Base-by-base conservation (phyloP, 2,329 filamentous ascomycete genomes). In the Truncatella angustata region DNA sequence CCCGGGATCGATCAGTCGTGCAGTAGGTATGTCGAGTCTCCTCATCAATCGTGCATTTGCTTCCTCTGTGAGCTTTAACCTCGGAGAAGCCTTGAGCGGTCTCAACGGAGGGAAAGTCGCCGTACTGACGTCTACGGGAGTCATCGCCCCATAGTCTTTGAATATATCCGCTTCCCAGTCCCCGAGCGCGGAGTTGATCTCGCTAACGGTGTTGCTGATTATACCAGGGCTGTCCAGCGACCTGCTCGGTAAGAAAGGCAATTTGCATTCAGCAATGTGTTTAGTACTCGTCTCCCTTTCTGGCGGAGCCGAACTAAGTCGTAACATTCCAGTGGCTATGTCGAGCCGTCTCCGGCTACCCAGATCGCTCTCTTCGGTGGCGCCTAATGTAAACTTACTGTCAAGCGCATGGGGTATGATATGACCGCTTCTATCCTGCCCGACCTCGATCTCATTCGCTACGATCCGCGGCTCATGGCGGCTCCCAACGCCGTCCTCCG, bases 151-250 rank as follows among this genome's bases (percentile, higher is more conserved):
- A 4, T 46, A 46, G 4, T 46, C 43, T 28, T 46, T 46, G 28
- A 46, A 35, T 5, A 46, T 32, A 9, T 46, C 43, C 14, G 43
- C n/a, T 28, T 46, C 43, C 43, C 43, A 46, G 43, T 46, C 43
- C 30, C 34, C 43, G 4, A 46, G 24, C 43, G 16, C 28, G 26
- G 4, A 12, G 26, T 35, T 34, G 9, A 46, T 35, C 40, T 44
- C 21, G 11, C n/a, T 44, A 9, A 28, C 20, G 28, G 28, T 32
- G 2, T n/a, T 9, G 18, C 36, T n/a, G 14, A 46, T 32, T 11
- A 32, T 14, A 12, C 43, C 21, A 1, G 43, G 28, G 2, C 26
- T 18, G 16, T 44, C 23, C 9, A 6, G 4, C 23, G 11, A 30
- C 24, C 23, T 44, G 24, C 16, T 5, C 20, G 20, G 40, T 21